Evolutionary conservation across 805 yeast genomes (phyloP).

Genomic region (Kuraishia cidri): DNA sequence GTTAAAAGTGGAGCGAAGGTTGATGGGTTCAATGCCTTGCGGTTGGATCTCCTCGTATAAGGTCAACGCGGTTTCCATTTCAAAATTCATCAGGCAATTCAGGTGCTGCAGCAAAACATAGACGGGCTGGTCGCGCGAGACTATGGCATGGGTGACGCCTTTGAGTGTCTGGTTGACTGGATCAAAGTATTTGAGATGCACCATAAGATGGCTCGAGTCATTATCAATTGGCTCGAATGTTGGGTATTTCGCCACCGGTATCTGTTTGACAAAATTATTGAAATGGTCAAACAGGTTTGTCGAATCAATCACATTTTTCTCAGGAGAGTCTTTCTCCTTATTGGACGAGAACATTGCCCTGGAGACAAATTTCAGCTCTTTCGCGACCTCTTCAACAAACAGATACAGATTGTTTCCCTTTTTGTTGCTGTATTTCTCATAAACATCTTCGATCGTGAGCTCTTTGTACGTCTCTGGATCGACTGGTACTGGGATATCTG

Average conservation of each 20-base stretch:
- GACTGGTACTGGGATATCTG: slow-evolving; percentile 33
- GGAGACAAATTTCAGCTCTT: slow-evolving; percentile 26
- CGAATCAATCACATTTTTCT: slow-evolving; percentile 11
- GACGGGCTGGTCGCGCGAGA: slow-evolving; percentile 37
- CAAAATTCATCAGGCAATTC: slow-evolving; percentile 29
- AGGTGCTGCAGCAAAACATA: slow-evolving; percentile 29
- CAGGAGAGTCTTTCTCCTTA: slow-evolving; percentile 6
- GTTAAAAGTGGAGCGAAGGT: slow-evolving; percentile 31
- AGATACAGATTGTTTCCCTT: slow-evolving; percentile 17
- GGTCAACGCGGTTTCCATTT: slow-evolving; percentile 21
- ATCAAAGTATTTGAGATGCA: slow-evolving; percentile 65
- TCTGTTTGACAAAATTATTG: neutral
- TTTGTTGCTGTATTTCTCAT: slow-evolving; percentile 32
- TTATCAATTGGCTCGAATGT: slow-evolving; percentile 15
- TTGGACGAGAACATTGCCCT: slow-evolving; percentile 4
- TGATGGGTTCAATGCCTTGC: slow-evolving; percentile 36
- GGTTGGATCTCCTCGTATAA: slow-evolving; percentile 58
- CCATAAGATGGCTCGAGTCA: slow-evolving; percentile 18
- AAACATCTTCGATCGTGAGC: slow-evolving; percentile 40
- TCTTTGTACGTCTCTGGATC: slow-evolving; percentile 6
- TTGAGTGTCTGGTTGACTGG: slow-evolving; percentile 36
- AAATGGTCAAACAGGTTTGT: slow-evolving; percentile 7
- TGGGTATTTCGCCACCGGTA: slow-evolving; percentile 6
- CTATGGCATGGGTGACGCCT: slow-evolving; percentile 58
- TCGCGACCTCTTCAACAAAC: slow-evolving; percentile 54